Base-by-base conservation (phyloP, 495 filamentous ascomycete genomes). In the Trypethelium eluteriae region DNA sequence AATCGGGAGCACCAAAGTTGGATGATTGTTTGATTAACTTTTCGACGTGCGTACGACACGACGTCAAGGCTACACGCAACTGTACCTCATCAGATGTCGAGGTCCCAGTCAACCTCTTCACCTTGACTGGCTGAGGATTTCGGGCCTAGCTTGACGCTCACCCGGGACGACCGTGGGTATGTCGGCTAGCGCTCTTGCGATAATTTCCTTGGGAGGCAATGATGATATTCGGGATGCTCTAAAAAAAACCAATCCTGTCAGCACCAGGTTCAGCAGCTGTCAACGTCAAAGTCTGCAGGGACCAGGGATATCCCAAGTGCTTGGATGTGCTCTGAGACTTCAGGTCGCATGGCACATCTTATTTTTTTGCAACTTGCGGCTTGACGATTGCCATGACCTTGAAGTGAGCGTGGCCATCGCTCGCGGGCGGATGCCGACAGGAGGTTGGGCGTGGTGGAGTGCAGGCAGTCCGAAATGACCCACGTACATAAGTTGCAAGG, bases 401-500 rank as follows among this genome's bases (percentile, higher is more conserved):
- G 53, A 18, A 34, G 32, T 32, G 6, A 32, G 32, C 32, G 36
- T 59, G 53, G 14, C 11, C 53, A 59, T 59, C 53, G 53, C 36
- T 5, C 53, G 32, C 18, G 25, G 10, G 53, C 53, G 53, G 53
- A 36, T 36, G 53, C 18, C 53, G 53, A 32, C 25, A 59, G 25
- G 32, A 35, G 32, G 32, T 32, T 25, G 25, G 25, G 25, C 25
- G 25, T 25, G 25, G 25, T 25, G 25, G 25, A 25, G 25, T 25
- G 25, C 25, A 25, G 25, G 25, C 25, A 25, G 25, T 59, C 53
- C 53, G 5, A 59, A 59, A 36, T 35, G 6, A 32, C 32, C 14
- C 25, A 59, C 53, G 53, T 59, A 59, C 53, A 59, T 59, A 18
- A 59, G 5, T 25, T 59, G 53, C 53, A 59, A 59, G 53, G 53